Percentiles rank a stretch among this genome's conserved stretches.
phyloP scores from a whole-genome alignment of 2,329 filamentous ascomycete genomes.

The Westerdykella ornata region DNA sequence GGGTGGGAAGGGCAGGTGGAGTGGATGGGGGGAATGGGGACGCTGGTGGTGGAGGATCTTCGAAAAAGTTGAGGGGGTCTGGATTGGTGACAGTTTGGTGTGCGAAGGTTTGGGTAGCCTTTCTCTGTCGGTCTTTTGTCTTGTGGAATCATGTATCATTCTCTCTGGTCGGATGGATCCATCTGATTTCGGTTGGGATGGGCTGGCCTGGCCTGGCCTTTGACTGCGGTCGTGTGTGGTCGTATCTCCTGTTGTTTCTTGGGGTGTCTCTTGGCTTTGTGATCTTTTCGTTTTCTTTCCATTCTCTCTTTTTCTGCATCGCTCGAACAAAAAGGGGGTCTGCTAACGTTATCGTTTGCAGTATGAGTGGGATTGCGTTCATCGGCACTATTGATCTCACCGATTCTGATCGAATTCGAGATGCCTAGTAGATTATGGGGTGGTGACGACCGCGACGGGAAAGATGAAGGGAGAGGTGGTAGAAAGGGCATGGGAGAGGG shows the following conservation, averaged over 20 bases:
- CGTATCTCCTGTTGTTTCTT: too few relatives aligned
- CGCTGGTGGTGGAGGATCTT: not conserved
- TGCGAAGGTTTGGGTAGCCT: not conserved
- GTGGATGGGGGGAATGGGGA: slow-evolving; percentile 8
- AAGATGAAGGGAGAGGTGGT: too few relatives aligned
- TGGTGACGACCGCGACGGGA: too few relatives aligned
- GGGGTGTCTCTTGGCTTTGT: too few relatives aligned
- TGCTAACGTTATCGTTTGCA: slow-evolving; percentile 15
- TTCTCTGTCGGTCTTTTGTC: not conserved
- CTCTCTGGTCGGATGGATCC: not conserved
- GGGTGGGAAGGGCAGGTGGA: slow-evolving; percentile 10
- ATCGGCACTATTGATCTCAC: slow-evolving; percentile 31
- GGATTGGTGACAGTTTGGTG: not conserved
- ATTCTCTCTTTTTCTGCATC: not conserved
- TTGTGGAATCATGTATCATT: too few relatives aligned
- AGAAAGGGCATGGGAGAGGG: too few relatives aligned
- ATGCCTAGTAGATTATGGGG: too few relatives aligned
- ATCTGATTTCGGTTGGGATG: not conserved
- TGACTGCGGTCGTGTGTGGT: too few relatives aligned
- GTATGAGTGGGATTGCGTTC: slow-evolving; percentile 55
- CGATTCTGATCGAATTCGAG: too few relatives aligned
- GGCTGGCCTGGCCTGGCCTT: too few relatives aligned
- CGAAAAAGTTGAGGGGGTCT: not conserved
- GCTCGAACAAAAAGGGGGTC: not conserved
- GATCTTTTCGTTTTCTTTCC: slow-evolving; percentile 1